Conservation (phyloP, 2,329 filamentous ascomycete species). For the Arthrinium phaeospermum region DNA sequence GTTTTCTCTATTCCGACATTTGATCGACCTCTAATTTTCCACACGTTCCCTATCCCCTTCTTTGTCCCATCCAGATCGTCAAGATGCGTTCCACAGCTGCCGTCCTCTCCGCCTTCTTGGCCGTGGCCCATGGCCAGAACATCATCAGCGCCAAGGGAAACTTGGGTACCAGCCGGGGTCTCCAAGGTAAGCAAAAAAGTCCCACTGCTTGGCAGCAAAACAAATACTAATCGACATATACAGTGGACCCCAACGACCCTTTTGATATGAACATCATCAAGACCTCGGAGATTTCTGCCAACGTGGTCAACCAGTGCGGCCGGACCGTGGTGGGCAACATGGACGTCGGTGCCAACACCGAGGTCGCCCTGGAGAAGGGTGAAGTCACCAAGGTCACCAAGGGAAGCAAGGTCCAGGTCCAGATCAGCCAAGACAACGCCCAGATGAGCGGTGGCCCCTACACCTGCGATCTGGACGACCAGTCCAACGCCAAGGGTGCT, state of each 20-base stretch:
- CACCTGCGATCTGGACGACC: slow-evolving; percentile 17
- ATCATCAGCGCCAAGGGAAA: slow-evolving; percentile 18
- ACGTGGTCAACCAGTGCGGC: slow-evolving; percentile 51
- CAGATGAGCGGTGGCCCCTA: slow-evolving; percentile 46
- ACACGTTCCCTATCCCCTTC: not conserved
- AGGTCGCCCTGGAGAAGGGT: slow-evolving; percentile 37
- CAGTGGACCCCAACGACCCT: slow-evolving; percentile 29
- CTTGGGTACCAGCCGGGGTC: slow-evolving; percentile 1
- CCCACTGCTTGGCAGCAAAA: not conserved
- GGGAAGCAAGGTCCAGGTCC: slow-evolving; percentile 59
- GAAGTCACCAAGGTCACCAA: slow-evolving; percentile 42
- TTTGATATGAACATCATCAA: slow-evolving; percentile 34
- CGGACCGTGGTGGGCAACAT: slow-evolving; percentile 54
- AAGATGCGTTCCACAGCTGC: slow-evolving; percentile 16
- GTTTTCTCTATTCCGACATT: slow-evolving; percentile 1
- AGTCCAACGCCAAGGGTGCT: slow-evolving; percentile 13
- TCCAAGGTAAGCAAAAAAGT: slow-evolving; percentile 1
- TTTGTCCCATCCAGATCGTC: slow-evolving; percentile 2
- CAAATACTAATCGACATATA: not conserved
- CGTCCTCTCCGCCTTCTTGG: slow-evolving; percentile 14
- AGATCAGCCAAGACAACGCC: slow-evolving; percentile 48
- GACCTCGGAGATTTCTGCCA: slow-evolving; percentile 37
- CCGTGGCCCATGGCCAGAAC: slow-evolving; percentile 19
- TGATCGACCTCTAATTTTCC: not conserved
- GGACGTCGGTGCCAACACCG: slow-evolving; percentile 46